Evolutionary conservation across 108 stramenopile genomes (phyloP).

Genomic region (Nitzschia sp.): DNA sequence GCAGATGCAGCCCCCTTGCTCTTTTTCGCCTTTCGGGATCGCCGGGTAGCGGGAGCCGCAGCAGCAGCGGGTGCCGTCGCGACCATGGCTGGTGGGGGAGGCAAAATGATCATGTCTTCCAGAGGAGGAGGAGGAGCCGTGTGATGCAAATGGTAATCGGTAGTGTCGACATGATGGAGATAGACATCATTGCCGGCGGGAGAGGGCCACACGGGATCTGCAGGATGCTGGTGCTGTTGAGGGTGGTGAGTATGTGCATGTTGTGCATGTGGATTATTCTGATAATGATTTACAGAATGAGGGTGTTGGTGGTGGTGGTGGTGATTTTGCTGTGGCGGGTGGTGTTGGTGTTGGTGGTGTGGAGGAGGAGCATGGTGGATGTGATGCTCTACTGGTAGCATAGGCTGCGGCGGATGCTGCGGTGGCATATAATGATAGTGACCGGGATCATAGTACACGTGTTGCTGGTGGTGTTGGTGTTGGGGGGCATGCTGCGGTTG

Average conservation of each 20-base stretch:
- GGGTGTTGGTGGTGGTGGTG: neutral
- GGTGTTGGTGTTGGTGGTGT: no score
- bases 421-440: constrained; percentile 4
- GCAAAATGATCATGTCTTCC: neutral
- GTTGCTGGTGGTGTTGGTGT: neutral
- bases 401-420: neutral
- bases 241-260: neutral
- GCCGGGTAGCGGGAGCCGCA: neutral
- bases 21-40: neutral
- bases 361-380: neutral
- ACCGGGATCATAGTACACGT: constrained; percentile 8
- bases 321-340: no score
- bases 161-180: neutral
- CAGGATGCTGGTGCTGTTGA: constrained; percentile 5
- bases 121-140: neutral
- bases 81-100: neutral
- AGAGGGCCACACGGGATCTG: neutral
- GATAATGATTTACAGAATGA: neutral
- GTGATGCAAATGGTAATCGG: neutral
- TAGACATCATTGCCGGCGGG: neutral
- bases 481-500: neutral
- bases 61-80: neutral
- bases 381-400: constrained; percentile 5
- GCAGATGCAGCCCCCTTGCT: no score
- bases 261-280: neutral